Conservation (phyloP, 805 yeast species). For the Torulaspora franciscae region DNA sequence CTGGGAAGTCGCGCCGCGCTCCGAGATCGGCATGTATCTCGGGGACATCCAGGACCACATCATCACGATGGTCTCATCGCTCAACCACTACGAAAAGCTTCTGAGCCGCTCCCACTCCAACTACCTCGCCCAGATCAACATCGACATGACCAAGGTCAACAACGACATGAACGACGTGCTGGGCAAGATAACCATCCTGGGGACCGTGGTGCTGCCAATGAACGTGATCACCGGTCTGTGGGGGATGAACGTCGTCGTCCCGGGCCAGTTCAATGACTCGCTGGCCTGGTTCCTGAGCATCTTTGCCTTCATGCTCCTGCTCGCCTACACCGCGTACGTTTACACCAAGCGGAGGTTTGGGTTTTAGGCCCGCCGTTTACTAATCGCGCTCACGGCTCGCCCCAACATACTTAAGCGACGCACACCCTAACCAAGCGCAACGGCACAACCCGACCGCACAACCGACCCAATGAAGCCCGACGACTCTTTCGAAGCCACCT, state of each 20-base stretch:
- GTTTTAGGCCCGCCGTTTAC: constrained; percentile 14
- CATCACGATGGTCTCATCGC: constrained; percentile 92
- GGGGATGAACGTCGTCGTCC: constrained; percentile 98
- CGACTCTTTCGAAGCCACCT: constrained; percentile 61
- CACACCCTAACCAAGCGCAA: background rate
- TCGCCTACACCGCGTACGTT: constrained; percentile 45
- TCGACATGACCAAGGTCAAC: constrained; percentile 95
- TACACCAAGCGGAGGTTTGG: constrained; percentile 47
- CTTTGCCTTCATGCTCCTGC: constrained; percentile 41
- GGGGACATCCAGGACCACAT: constrained; percentile 98
- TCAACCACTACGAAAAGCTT: constrained; percentile 91
- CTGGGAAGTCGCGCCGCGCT: constrained; percentile 71
- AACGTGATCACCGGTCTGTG: constrained; percentile 94
- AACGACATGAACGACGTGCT: constrained; percentile 95
- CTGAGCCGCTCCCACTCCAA: constrained; percentile 94
- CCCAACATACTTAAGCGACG: background rate
- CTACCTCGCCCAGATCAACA: constrained; percentile 92
- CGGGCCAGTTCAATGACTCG: constrained; percentile 73
- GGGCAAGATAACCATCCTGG: constrained; percentile 87
- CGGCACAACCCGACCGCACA: background rate
- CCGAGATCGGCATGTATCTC: constrained; percentile 88
- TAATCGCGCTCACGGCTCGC: background rate
- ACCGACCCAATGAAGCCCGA: constrained; percentile 26
- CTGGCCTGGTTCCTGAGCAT: constrained; percentile 63
- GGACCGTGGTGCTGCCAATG: constrained; percentile 92